phyloP scores from a whole-genome alignment of 768 basidiomycete species.

The Basidioascus undulatus region DNA sequence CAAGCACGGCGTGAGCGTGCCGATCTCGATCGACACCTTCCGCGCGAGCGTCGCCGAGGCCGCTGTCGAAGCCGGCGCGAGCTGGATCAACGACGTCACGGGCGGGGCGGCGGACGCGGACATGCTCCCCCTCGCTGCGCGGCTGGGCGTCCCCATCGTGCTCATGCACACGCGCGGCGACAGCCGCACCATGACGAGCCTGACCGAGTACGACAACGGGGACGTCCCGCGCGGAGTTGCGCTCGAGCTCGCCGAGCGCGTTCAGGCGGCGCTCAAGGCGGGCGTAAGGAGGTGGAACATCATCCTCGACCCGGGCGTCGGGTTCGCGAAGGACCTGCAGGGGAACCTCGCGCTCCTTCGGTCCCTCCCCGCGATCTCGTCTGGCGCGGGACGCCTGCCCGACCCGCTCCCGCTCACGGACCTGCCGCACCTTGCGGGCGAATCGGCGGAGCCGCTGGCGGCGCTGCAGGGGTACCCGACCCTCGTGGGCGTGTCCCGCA shows the following conservation, averaged over 20 bases:
- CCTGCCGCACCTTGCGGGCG: background rate
- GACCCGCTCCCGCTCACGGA: constrained; percentile 12
- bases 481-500: constrained; percentile 57
- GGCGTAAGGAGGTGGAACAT: constrained; percentile 72
- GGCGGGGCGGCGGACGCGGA: constrained; percentile 30
- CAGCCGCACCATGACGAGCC: constrained; percentile 35
- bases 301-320: constrained; percentile 73
- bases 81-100: constrained; percentile 80
- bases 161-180: constrained; percentile 89
- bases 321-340: constrained; percentile 67
- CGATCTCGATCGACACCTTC: constrained; percentile 73
- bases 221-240: constrained; percentile 42
- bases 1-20: constrained; percentile 17
- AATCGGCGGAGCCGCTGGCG: constrained; percentile 3
- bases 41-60: constrained; percentile 52
- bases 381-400: constrained; percentile 19
- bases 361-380: constrained; percentile 24
- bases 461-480: constrained; percentile 30
- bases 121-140: constrained; percentile 44
- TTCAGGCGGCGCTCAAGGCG: constrained; percentile 37
- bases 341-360: constrained; percentile 50
- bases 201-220: constrained; percentile 23
- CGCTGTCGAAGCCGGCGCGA: constrained; percentile 58
- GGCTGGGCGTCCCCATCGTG: constrained; percentile 49
- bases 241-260: constrained; percentile 43